Base-by-base conservation (phyloP, 2,329 filamentous ascomycete genomes). In the Colletotrichum euphorbiae region DNA sequence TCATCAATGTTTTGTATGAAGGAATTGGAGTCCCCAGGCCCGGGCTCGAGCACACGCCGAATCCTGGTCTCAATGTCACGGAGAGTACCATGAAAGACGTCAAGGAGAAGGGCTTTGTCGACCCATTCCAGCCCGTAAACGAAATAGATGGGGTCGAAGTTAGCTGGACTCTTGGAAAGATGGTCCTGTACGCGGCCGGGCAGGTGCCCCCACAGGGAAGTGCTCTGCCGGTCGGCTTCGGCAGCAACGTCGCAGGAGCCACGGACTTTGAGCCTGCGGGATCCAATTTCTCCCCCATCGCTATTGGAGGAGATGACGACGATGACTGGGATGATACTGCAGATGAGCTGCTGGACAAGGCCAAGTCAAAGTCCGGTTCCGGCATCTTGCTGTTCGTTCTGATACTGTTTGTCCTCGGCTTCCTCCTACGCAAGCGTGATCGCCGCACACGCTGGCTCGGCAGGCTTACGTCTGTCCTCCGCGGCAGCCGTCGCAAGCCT, bases 101-200 rank as follows among this genome's bases (percentile, higher is more conserved):
- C 2, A 92, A 93, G 77, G 85, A 89, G 36, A 91, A 91, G 73
- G 92, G 91, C 0, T 96, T 93, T 73, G 78, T 93, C 4, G 91
- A 96, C 73, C 89, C 95, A 0, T 99, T 99, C 81, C 93, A 95
- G 77, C 93, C 96, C 0, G 92, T 98, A 33, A 90, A 99, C 79
- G 96, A 96, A 78, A 94, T 99, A 72, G 89, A 94, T 72, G 92
- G 90, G 17, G 91, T 94, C 6, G 97, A 99, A 82, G 91, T 99
- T 17, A 97, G 93, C 82, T 99, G 96, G 96, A 98, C 96, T 0
- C 82, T 99, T 5, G 96, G 96, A 1, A 97, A 98, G 77, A 98
- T 98, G 87, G 88, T 99, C 6, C 87, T 99, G 4, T 98, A 98
- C 74, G 96, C 96, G 4, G 90, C 95, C 0, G 96, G 93, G 3